Conservation (phyloP, 352 stramenopile species). For the Phytophthora podocarpi region DNA sequence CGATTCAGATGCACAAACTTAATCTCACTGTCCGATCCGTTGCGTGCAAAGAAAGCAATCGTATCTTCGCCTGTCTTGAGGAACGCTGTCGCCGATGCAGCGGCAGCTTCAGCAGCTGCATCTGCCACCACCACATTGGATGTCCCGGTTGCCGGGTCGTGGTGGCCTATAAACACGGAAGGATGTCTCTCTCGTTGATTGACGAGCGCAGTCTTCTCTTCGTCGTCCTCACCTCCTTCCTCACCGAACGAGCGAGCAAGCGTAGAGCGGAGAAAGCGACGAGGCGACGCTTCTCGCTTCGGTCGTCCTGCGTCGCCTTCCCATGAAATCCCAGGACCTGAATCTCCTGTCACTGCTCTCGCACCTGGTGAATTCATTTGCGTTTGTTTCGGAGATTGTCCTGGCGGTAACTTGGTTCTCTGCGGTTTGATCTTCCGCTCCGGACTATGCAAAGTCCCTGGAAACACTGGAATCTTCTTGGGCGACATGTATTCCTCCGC, state of each 20-base stretch:
- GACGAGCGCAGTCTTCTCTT: slow-evolving; percentile 21
- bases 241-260: slow-evolving; percentile 37
- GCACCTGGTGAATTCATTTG: slow-evolving; percentile 9
- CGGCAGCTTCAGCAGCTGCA: slow-evolving; percentile 55
- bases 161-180: slow-evolving; percentile 49
- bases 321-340: slow-evolving; percentile 8
- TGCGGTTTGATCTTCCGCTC: slow-evolving; percentile 36
- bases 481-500: slow-evolving; percentile 71
- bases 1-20: slow-evolving; percentile 96
- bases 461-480: slow-evolving; percentile 80
- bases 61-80: slow-evolving; percentile 88
- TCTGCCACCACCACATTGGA: slow-evolving; percentile 44
- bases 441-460: slow-evolving; percentile 60
- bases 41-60: slow-evolving; percentile 94
- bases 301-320: slow-evolving; percentile 32
- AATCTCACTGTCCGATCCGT: slow-evolving; percentile 90
- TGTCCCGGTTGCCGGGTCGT: slow-evolving; percentile 52
- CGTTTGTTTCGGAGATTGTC: slow-evolving; percentile 17
- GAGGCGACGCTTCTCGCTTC: slow-evolving; percentile 59
- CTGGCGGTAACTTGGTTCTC: slow-evolving; percentile 14
- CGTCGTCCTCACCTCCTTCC: slow-evolving; percentile 21
- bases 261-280: slow-evolving; percentile 69
- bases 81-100: slow-evolving; percentile 55
- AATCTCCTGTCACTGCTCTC: slow-evolving; percentile 9
- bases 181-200: slow-evolving; percentile 39